A percentile compares a stretch with the other conserved stretches of the same genome.
Conservation (phyloP, 2,329 filamentous ascomycete species). For the Phaeosphaeriaceae sp. region DNA sequence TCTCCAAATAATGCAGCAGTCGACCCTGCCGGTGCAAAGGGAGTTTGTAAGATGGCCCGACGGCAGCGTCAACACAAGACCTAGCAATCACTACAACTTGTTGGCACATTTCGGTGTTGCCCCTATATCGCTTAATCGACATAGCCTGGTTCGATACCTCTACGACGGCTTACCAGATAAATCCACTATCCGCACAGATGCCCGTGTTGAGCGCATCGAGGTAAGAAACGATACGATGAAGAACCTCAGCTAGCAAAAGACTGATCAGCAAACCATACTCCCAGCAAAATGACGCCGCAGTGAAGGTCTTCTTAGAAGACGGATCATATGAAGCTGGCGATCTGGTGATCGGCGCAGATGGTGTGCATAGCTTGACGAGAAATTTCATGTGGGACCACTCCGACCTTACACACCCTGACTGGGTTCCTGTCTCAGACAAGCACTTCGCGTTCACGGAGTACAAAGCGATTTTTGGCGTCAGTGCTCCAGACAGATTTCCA, state of each 20-base stretch:
- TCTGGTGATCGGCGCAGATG: conserved; percentile 33
- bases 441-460: conserved; percentile 15
- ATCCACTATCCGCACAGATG: conserved; percentile 18
- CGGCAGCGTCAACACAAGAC: conserved; percentile 8
- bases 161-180: conserved; percentile 28
- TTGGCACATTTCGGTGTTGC: conserved; percentile 10
- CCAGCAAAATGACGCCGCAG: conserved; percentile 10
- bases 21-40: conserved; percentile 10
- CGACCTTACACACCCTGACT: conserved; percentile 4
- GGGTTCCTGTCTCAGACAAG: conserved; percentile 17
- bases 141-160: conserved; percentile 20
- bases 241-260: no score
- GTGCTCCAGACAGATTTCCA: conserved; percentile 20
- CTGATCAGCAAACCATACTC: no score
- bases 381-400: conserved; percentile 31
- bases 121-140: conserved; percentile 23
- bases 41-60: conserved; percentile 22
- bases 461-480: conserved; percentile 20
- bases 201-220: conserved; percentile 21
- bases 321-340: conserved; percentile 23
- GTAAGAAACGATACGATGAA: no score
- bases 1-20: conserved; percentile 12
- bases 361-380: conserved; percentile 27
- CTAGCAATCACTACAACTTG: neutral
- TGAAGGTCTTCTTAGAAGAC: conserved; percentile 21